Base-by-base conservation (phyloP, 106 monocot genomes). In the Narthecium ossifragum region DNA sequence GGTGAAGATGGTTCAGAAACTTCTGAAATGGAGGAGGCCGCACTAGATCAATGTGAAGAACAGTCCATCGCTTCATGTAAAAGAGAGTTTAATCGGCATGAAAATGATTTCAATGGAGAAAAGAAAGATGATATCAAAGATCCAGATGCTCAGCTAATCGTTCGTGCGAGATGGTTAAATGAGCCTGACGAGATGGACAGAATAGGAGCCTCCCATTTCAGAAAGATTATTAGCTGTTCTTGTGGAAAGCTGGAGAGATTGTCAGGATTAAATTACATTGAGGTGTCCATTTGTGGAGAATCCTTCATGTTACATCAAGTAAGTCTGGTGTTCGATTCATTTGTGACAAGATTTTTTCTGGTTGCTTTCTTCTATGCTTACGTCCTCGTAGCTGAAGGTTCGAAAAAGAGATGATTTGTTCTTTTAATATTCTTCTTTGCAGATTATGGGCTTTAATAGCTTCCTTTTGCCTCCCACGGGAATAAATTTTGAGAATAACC, bases 281-380 rank as follows among this genome's bases (percentile, higher is more conserved):
- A 94, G 72, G n/a, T 94, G 23, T 78, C 70, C 8, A 86, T 94
- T 67, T 78, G 70, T 68, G 86, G 94, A 45, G 94, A 83, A 73
- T 94, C 94, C 46, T 90, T 94, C 80, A 94, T 94, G 90, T 59
- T 94, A 29, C 94, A 94, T 68, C 94, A 94, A 78, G 90, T 94
- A 83, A 73, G 68, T 13, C 8, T 30, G 45, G 51, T 50, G 8
- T 37, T 38, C 26, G 29, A 11, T 46, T 55, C 10, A 14, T 59
- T 21, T 50, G 20, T n/a, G n/a, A n/a, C n/a, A n/a, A n/a, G n/a
- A n/a, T n/a, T n/a, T n/a, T n/a, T n/a, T n/a, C n/a, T n/a, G n/a
- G n/a, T n/a, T n/a, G n/a, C n/a, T n/a, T n/a, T n/a, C n/a, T n/a
- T n/a, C n/a, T n/a, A n/a, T n/a, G n/a, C n/a, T n/a, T n/a, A n/a